These are phyloP conservation scores for Podospora didyma DNA, from an alignment of 495 filamentous ascomycete species.

Conservation along the genomic window DNA sequence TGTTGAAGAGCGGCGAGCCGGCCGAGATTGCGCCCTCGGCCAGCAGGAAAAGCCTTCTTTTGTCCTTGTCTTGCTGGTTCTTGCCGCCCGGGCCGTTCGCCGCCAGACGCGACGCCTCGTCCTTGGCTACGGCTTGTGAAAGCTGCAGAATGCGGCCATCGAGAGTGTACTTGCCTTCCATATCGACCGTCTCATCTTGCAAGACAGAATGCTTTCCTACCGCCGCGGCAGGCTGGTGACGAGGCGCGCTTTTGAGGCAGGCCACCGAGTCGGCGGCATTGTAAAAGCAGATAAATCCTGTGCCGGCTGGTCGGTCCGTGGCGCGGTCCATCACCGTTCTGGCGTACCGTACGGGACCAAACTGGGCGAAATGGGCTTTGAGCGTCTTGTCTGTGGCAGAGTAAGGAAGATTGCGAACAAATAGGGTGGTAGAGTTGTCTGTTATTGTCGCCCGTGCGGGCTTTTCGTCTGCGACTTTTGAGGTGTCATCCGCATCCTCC, in stretches of 20 bases:
- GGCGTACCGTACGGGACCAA: constrained; percentile 82
- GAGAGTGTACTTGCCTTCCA: constrained; percentile 76
- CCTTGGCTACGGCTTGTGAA: constrained; percentile 75
- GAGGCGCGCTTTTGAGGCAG: constrained; percentile 73
- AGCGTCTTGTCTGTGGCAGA: constrained; percentile 73
- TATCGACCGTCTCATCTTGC: constrained; percentile 74
- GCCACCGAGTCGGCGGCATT: constrained; percentile 63
- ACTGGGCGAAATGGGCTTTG: constrained; percentile 75
- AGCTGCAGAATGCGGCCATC: constrained; percentile 85
- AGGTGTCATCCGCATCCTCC: constrained; percentile 19
- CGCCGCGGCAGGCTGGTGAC: constrained; percentile 38
- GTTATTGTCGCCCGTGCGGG: constrained; percentile 35
- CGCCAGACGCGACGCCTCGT: constrained; percentile 69
- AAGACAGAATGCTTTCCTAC: constrained; percentile 70
- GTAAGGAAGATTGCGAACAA: constrained; percentile 94
- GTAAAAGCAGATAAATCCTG: constrained; percentile 92
- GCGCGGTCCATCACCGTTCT: constrained; percentile 80
- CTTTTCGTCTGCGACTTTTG: constrained; percentile 25
- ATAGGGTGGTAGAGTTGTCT: constrained; percentile 70
- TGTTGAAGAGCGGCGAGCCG: constrained; percentile 67
- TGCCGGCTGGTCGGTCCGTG: constrained; percentile 82
- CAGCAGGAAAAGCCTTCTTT: constrained; percentile 85
- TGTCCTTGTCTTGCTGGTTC: constrained; percentile 67
- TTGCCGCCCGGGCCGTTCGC: constrained; percentile 61
- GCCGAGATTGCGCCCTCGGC: constrained; percentile 76